These are phyloP conservation scores for Colletotrichum godetiae DNA, from an alignment of 2,329 filamentous ascomycete genomes.

Conservation along the genomic window DNA sequence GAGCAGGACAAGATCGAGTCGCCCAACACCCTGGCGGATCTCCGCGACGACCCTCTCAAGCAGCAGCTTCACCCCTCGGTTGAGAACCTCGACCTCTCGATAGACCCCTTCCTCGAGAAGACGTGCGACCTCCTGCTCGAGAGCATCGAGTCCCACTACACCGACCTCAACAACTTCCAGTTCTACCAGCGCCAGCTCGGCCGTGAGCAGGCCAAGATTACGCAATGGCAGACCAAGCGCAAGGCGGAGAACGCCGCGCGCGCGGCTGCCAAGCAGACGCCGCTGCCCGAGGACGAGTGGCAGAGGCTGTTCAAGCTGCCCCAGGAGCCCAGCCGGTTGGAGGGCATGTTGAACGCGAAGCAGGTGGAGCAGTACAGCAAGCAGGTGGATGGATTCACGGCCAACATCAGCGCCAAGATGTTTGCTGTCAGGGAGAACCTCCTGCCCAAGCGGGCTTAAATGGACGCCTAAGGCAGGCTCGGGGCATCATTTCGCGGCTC, in stretches of 20 bases:
- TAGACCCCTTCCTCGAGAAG: constrained; percentile 98
- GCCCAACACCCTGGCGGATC: constrained; percentile 82
- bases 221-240: constrained; percentile 95
- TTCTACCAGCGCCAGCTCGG: constrained; percentile 93
- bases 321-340: constrained; percentile 90
- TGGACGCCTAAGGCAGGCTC: not conserved
- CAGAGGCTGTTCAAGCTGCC: constrained; percentile 98
- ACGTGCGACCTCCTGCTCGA: constrained; percentile 96
- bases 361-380: constrained; percentile 98
- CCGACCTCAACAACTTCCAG: constrained; percentile 99
- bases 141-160: constrained; percentile 97
- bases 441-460: constrained; percentile 61
- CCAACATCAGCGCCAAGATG: constrained; percentile 94
- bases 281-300: constrained; percentile 97
- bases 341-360: constrained; percentile 93
- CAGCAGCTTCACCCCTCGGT: constrained; percentile 86
- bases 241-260: constrained; percentile 94
- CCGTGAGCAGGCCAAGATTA: constrained; percentile 96
- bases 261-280: constrained; percentile 85
- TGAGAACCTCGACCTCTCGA: constrained; percentile 89
- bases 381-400: constrained; percentile 96
- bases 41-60: constrained; percentile 72
- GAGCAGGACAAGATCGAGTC: constrained; percentile 76
- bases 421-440: constrained; percentile 87
- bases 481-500: not conserved